These are phyloP conservation scores for Nannochloropsis oceanica DNA, from an alignment of 108 stramenopile genomes.

Conservation along the genomic window DNA sequence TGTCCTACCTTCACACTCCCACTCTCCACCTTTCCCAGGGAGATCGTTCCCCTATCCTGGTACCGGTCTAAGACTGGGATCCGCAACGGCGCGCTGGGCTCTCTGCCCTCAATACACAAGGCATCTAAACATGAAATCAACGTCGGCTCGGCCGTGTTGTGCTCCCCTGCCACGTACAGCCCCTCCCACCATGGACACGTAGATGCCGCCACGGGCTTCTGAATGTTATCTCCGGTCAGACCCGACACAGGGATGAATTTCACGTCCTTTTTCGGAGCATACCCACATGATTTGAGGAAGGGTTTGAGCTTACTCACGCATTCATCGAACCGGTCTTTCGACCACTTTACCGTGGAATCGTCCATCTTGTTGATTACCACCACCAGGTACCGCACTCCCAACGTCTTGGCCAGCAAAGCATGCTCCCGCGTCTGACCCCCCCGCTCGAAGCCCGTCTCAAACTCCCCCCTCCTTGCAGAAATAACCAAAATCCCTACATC, in stretches of 20 bases:
- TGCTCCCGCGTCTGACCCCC: conserved; percentile 99
- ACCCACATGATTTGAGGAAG: conserved; percentile 89
- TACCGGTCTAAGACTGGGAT: conserved; percentile 92
- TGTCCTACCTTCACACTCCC: conserved; percentile 71
- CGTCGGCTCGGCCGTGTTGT: conserved; percentile 68
- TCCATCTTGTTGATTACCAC: conserved; percentile 99
- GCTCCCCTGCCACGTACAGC: conserved; percentile 50
- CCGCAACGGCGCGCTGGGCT: conserved; percentile 65
- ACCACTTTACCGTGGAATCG: conserved; percentile 65
- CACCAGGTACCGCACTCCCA: conserved; percentile 83
- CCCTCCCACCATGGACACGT: conserved; percentile 84
- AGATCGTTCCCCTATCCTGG: conserved; percentile 85
- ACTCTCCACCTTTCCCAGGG: conserved; percentile 66
- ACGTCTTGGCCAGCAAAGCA: conserved; percentile 93
- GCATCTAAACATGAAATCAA: conserved; percentile 48
- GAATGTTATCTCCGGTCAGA: conserved; percentile 80
- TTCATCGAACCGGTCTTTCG: conserved; percentile 82
- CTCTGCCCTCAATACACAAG: conserved; percentile 61
- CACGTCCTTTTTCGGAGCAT: conserved; percentile 87
- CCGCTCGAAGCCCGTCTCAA: conserved; percentile 92
- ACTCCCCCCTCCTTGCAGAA: conserved; percentile 61
- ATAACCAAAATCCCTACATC: conserved; percentile 96
- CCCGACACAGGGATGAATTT: conserved; percentile 95
- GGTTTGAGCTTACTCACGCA: conserved; percentile 85
- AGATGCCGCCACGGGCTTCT: conserved; percentile 64